phyloP scores from a whole-genome alignment of 139 green algal genomes.

The Asterochloris sp. region DNA sequence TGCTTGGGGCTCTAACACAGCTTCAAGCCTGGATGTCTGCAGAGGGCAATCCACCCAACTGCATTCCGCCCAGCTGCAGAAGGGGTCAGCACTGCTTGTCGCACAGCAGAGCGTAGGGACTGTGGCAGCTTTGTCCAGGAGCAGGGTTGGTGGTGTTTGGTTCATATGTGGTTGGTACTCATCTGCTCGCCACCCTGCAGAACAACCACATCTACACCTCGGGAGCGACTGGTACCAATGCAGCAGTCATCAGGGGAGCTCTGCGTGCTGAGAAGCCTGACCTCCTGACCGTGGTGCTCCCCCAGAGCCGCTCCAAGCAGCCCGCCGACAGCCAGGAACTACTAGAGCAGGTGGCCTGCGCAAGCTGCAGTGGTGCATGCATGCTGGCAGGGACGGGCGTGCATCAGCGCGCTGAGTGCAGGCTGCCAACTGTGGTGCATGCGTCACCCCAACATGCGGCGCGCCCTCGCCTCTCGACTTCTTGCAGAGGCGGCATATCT shows the following conservation, averaged over 20 bases:
- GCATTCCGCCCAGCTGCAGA: too few relatives aligned
- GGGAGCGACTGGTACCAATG: conserved; percentile 95
- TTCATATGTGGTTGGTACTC: neutral
- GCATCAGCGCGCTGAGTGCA: too few relatives aligned
- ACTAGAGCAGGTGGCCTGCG: conserved; percentile 62
- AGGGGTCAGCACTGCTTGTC: too few relatives aligned
- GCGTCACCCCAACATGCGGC: too few relatives aligned
- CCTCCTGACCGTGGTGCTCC: conserved; percentile 95
- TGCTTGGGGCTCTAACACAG: too few relatives aligned
- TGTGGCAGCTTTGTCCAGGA: neutral
- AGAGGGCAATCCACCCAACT: too few relatives aligned
- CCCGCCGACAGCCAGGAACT: conserved; percentile 92
- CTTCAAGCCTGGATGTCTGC: too few relatives aligned
- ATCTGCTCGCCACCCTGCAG: conserved; percentile 33
- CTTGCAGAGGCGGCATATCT: neutral
- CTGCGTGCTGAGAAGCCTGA: conserved; percentile 89
- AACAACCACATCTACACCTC: conserved; percentile 97
- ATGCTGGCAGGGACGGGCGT: too few relatives aligned
- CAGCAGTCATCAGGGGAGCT: conserved; percentile 94
- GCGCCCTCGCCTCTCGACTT: too few relatives aligned
- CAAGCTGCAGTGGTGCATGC: too few relatives aligned
- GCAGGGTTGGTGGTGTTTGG: too few relatives aligned
- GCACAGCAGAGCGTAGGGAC: neutral
- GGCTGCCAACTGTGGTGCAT: too few relatives aligned
- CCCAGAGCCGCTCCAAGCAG: conserved; percentile 84